These are phyloP conservation scores for Cladosporium oxysporum DNA, from an alignment of 2,329 filamentous ascomycete genomes.

Conservation along the genomic window DNA sequence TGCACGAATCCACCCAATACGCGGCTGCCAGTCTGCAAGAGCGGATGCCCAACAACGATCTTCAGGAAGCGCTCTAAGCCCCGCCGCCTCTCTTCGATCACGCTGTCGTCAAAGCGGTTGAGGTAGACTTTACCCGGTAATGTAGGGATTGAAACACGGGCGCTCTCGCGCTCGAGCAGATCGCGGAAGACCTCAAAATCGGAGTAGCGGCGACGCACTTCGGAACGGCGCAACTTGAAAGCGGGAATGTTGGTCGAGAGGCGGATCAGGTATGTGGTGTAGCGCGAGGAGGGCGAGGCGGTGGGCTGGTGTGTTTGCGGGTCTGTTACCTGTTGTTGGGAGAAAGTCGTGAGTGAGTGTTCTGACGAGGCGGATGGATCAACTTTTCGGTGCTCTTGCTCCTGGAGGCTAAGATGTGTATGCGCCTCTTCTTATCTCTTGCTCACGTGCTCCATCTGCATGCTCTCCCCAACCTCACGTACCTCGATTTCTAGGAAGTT, in stretches of 20 bases:
- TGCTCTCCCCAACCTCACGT: conserved; percentile 29
- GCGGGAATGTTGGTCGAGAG: conserved; percentile 98
- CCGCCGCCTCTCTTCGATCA: conserved; percentile 51
- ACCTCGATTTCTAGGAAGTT: conserved; percentile 99
- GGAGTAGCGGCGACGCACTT: conserved; percentile 89
- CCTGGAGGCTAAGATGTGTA: not conserved
- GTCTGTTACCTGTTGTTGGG: conserved; percentile 71
- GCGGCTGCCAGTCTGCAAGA: conserved; percentile 96
- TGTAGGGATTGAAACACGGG: conserved; percentile 91
- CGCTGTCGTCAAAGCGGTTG: conserved; percentile 95
- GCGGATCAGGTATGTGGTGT: conserved; percentile 97
- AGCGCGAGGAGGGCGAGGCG: conserved; percentile 56
- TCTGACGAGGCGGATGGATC: not conserved
- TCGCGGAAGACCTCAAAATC: conserved; percentile 99
- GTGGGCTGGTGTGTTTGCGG: conserved; percentile 93
- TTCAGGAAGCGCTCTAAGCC: conserved; percentile 15
- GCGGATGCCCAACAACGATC: conserved; percentile 74
- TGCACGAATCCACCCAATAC: conserved; percentile 96
- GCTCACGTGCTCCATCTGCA: not conserved
- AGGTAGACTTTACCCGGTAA: conserved; percentile 97
- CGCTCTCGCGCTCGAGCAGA: conserved; percentile 92
- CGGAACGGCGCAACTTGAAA: conserved; percentile 85
- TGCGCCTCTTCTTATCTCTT: not conserved
- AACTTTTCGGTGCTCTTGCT: not conserved
- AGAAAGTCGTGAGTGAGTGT: not conserved